Percentiles rank a stretch among this genome's conserved stretches.
phyloP scores from a whole-genome alignment of 345 rosid species.

The Acer yangbiense region DNA sequence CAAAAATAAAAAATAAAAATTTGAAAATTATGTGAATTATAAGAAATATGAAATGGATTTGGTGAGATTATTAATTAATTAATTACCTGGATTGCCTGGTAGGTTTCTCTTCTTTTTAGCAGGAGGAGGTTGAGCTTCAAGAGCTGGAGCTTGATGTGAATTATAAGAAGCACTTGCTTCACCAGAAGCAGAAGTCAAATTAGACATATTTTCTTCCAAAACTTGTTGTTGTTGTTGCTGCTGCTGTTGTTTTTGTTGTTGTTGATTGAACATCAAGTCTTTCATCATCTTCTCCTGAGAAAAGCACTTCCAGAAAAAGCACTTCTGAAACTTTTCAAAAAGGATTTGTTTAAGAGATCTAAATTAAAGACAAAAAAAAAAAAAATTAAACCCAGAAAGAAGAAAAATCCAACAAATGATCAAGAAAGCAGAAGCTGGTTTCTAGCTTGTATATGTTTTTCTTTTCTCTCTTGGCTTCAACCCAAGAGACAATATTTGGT shows the following conservation, averaged over 20 bases:
- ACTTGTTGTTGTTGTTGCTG: constrained; percentile 33
- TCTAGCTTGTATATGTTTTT: constrained; percentile 25
- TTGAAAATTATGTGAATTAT: background rate
- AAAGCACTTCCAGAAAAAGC: background rate
- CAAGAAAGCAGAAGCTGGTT: constrained; percentile 20
- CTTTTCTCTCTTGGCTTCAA: constrained; percentile 60
- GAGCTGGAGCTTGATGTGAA: constrained; percentile 18
- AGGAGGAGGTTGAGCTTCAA: constrained; percentile 45
- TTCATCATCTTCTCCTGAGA: constrained; percentile 39
- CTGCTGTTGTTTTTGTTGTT: constrained; percentile 29
- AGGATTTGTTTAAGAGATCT: constrained; percentile 17
- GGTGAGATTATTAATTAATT: background rate
- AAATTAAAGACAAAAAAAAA: constrained; percentile 23
- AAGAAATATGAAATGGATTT: no score
- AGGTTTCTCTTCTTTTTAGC: constrained; percentile 75
- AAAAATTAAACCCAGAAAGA: constrained; percentile 20
- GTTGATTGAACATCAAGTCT: constrained; percentile 52
- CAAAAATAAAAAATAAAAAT: background rate
- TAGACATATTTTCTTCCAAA: constrained; percentile 77
- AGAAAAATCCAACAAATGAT: constrained; percentile 10
- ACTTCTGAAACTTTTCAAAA: background rate
- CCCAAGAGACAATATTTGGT: constrained; percentile 63
- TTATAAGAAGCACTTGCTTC: constrained; percentile 72
- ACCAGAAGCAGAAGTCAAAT: constrained; percentile 81
- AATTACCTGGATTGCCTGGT: constrained; percentile 91